Evolutionary conservation across 768 basidiomycete genomes (phyloP), one percentile per base, ranked within the genome.

Genomic region (Boletus barrowsii): DNA sequence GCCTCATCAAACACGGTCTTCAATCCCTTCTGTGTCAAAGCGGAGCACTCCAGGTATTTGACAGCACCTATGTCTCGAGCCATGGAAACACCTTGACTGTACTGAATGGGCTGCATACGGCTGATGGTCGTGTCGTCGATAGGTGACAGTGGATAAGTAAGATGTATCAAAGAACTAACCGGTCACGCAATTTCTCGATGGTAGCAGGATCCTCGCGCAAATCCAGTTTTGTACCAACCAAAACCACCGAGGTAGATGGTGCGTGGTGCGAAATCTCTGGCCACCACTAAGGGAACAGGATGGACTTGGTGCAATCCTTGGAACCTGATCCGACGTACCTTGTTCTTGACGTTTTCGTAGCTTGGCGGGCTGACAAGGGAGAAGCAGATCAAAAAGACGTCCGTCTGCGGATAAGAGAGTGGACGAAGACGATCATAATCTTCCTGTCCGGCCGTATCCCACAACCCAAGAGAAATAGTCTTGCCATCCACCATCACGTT

Each of bases 361-460:
- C 90, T 93, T 22, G 97, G 96, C 36, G 97, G 97, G 68, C 90
- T 93, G 69, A 98, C 96, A 57, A 99, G 83, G 46, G 93, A 96
- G 79, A 99, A 99, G 73, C 97, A 99, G 70, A 99, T 95, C 75
- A 99, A 79, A 79, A 99, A 99, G 55, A 99, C 94, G 72, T 99
- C 96, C 41, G 97, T 98, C 75, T 98, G 97, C 24, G 97, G 97
- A 76, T 99, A 99, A 59, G 93, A 96, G 64, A 99, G 82, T 48
- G 97, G 97, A 63, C 97, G 87, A 63, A 99, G 88, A 42, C 97
- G 88, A 76, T 96, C 93, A 70, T 96, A 99, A 78, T 99, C 96
- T 74, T 99, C 97, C 75, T 99, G 97, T 62, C 97, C 97, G 35
- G 97, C 97, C n/a, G 97, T 99, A 82, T 99, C 97, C 97, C 97